Evolutionary conservation across 257 asterid species (phyloP).

Genomic region (Solanum appendiculatum): DNA sequence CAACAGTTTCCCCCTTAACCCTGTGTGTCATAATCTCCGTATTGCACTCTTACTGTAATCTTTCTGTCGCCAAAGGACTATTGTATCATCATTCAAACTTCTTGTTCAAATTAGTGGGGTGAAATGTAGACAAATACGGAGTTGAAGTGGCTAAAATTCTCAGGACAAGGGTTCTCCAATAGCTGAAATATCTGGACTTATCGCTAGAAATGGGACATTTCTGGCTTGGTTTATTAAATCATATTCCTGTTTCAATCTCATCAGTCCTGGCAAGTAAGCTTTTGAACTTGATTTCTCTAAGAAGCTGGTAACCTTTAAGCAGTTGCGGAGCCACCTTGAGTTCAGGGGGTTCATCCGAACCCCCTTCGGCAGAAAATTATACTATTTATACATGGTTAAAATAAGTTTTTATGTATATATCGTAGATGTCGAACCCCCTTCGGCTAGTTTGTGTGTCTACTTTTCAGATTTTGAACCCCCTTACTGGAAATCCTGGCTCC

Average conservation of each 20-base stretch:
- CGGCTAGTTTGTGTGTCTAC: no score
- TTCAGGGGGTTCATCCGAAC: no score
- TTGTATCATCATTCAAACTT: not conserved
- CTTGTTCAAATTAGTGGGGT: not conserved
- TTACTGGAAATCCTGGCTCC: no score
- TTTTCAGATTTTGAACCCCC: no score
- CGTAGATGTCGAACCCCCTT: no score
- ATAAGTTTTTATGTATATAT: no score
- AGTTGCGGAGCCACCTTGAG: no score
- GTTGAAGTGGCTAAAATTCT: not conserved
- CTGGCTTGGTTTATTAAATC: not conserved
- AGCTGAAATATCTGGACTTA: not conserved
- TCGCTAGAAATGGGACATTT: not conserved
- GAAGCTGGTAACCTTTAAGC: not conserved
- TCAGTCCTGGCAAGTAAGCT: not conserved
- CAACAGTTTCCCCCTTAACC: not conserved
- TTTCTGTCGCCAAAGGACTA: not conserved
- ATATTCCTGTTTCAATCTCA: not conserved
- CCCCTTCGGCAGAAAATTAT: no score
- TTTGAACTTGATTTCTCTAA: not conserved
- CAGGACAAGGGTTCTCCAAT: not conserved
- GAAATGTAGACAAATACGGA: not conserved
- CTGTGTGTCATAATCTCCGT: not conserved
- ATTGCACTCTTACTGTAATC: not conserved
- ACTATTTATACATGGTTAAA: no score